These are phyloP conservation scores for Avena sativa DNA, from an alignment of 176 grass and related monocot genomes.

Conservation along the genomic window DNA sequence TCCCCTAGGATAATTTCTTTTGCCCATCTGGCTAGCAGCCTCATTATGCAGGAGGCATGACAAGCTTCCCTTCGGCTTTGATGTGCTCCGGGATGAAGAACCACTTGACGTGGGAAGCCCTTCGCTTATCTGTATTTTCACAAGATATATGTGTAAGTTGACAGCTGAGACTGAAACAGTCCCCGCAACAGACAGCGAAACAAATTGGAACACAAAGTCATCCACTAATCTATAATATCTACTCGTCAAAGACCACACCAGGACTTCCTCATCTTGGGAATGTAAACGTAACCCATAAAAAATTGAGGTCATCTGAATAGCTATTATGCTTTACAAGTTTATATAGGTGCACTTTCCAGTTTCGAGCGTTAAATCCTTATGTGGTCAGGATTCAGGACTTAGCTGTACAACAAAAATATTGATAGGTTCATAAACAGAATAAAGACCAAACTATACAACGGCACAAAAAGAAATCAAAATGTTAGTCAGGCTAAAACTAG, in stretches of 20 bases:
- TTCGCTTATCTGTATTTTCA: conserved; percentile 46
- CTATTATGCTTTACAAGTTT: background rate
- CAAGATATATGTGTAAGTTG: conserved; percentile 29
- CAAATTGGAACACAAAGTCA: conserved; percentile 10
- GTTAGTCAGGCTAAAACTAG: conserved; percentile 1
- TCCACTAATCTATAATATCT: background rate
- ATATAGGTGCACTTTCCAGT: background rate
- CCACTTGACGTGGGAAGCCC: conserved; percentile 32
- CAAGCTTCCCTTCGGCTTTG: conserved; percentile 56
- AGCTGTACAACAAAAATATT: conserved; percentile 13
- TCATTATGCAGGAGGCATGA: conserved; percentile 36
- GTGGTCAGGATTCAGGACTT: background rate
- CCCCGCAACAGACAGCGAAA: background rate
- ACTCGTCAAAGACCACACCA: conserved; percentile 11
- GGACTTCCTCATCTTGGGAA: background rate
- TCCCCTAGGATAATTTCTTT: conserved; percentile 49
- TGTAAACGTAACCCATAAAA: background rate
- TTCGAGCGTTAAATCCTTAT: background rate
- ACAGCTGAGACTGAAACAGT: conserved; percentile 16
- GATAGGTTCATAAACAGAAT: conserved; percentile 18
- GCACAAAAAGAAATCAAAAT: background rate
- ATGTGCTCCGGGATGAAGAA: conserved; percentile 41
- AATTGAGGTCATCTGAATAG: background rate
- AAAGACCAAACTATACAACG: conserved; percentile 15
- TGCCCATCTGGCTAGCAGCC: conserved; percentile 27